Evolutionary conservation across 192 early-diverging fungal genomes (phyloP), one percentile per base, ranked within the genome.

Genomic region (Mortierella alpina): DNA sequence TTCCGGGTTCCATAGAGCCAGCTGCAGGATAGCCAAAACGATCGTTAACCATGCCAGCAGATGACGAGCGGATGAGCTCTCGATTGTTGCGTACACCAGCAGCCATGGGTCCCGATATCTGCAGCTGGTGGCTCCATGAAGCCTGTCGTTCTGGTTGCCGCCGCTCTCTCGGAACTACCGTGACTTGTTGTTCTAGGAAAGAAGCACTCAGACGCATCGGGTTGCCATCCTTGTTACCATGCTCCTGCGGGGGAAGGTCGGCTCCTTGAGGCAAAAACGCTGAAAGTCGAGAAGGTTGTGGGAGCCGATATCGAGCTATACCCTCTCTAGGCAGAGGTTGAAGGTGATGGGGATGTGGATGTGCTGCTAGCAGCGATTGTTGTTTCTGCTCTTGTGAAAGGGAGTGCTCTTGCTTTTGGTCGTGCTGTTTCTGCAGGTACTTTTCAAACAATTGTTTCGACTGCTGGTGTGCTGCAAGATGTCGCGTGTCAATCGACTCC

Each of bases 401-500:
- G 31, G 31, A 17, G 44, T 59, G 59, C 10, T 62, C 41, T 44
- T 56, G 54, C 20, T 49, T n/a, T 5, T 55, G 50, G 48, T 14
- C 48, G 42, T 79, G 63, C n/a, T 72, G 68, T 45, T 71, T 62
- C 17, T 79, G 50, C 41, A 79, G 50, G 48, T 79, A 67, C 48
- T 62, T 60, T 45, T 79, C 63, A 18, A 79, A 79, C 5, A 79
- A 69, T 8, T 72, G 68, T 6, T 63, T 59, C 1, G 76, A 79
- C 47, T 66, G 76, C 45, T 79, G 76, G 44, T 72, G 76, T n/a
- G 76, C 69, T 11, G 69, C 48, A 46, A 79, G 59, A 56, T 67
- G 31, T 23, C 60, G 42, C 6, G 76, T 59, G 20, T 49, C 18
- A 15, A 0, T n/a, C 10, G 51, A 45, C 46, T 64, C 52, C 1